Evolutionary conservation across 805 yeast genomes (phyloP), one percentile per base, ranked within the genome.

Genomic region (Saccharomyces cerevisiae): DNA sequence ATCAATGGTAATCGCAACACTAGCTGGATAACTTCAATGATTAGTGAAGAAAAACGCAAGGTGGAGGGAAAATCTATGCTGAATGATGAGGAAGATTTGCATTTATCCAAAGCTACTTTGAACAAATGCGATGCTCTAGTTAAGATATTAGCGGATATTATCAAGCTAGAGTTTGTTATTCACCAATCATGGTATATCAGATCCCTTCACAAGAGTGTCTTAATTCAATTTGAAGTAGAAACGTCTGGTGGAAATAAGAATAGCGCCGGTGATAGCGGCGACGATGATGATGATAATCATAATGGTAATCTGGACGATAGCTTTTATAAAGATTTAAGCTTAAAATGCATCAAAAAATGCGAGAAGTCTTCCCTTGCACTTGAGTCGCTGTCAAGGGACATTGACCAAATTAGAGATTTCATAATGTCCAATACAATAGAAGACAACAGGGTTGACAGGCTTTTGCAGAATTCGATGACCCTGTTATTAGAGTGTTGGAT

Each of bases 271-370:
- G 48, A 47, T 22, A 56, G 51, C 9, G 48, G 53, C 13, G 43
- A 46, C 48, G 51, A 32, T 26, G 2, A 32, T 26, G 2, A 29
- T 6, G 50, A 50, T 13, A 51, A 50, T 4, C 26, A 27, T 10
- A 41, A 31, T 14, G 43, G 51, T 10, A 51, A 17, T 27, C 46
- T 53, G 9, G 58, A 55, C 10, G 67, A 71, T n/a, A 63, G 67
- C 4, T 81, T 83, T 64, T 82, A 82, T 61, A 74, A 76, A 48
- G 79, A 76, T 50, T 70, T 83, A 46, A 80, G 87, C 1, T 71
- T 75, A 55, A 77, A 80, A 56, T 85, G 83, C 11, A 72, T 83
- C 29, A 63, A 64, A 6, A 76, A 74, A 22, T 81, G 85, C 63
- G 78, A 82, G 17, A 66, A 65, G 31, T 50, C 64, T 27, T 60